Conservation (phyloP, 1,284 basidiomycete species). For the Trichosporon sp. region DNA sequence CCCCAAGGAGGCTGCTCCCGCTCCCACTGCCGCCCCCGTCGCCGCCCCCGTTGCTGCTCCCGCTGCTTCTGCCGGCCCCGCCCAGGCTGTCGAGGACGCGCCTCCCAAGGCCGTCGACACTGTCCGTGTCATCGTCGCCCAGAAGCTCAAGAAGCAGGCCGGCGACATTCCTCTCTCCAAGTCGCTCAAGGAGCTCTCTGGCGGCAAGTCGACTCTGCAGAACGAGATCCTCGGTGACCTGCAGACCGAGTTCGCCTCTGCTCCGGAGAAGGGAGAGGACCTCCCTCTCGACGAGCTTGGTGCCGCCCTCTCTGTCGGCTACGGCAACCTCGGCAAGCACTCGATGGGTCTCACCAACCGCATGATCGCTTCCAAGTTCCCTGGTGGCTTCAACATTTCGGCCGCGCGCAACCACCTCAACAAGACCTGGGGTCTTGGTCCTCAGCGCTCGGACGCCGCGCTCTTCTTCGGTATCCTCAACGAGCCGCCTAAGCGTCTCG, state of each 20-base stretch:
- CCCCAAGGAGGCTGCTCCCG: slow-evolving; percentile 56
- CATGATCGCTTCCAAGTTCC: slow-evolving; percentile 93
- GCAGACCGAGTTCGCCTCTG: slow-evolving; percentile 83
- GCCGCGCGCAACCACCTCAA: slow-evolving; percentile 86
- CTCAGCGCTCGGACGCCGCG: slow-evolving; percentile 85
- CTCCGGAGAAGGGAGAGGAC: slow-evolving; percentile 97
- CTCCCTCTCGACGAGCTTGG: slow-evolving; percentile 94
- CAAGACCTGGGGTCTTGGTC: slow-evolving; percentile 91
- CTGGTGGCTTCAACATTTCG: slow-evolving; percentile 95
- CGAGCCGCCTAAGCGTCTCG: slow-evolving; percentile 92
- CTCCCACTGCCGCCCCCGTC: slow-evolving; percentile 59
- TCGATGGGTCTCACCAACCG: slow-evolving; percentile 89
- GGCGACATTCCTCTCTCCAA: slow-evolving; percentile 89
- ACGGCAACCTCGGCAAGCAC: slow-evolving; percentile 88
- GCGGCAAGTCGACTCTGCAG: slow-evolving; percentile 96
- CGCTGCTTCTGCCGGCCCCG: slow-evolving; percentile 64
- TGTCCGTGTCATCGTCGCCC: slow-evolving; percentile 84
- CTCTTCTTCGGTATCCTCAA: slow-evolving; percentile 86
- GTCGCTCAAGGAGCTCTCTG: slow-evolving; percentile 96
- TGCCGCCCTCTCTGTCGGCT: slow-evolving; percentile 76
- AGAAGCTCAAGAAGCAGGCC: slow-evolving; percentile 95
- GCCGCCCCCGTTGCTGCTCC: slow-evolving; percentile 59
- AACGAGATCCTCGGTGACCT: slow-evolving; percentile 95
- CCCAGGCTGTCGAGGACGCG: slow-evolving; percentile 74
- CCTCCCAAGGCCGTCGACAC: slow-evolving; percentile 92